Percentiles rank a stretch among this genome's conserved stretches.
phyloP scores from a whole-genome alignment of 2,329 filamentous ascomycete genomes.

The Alternaria dauci region DNA sequence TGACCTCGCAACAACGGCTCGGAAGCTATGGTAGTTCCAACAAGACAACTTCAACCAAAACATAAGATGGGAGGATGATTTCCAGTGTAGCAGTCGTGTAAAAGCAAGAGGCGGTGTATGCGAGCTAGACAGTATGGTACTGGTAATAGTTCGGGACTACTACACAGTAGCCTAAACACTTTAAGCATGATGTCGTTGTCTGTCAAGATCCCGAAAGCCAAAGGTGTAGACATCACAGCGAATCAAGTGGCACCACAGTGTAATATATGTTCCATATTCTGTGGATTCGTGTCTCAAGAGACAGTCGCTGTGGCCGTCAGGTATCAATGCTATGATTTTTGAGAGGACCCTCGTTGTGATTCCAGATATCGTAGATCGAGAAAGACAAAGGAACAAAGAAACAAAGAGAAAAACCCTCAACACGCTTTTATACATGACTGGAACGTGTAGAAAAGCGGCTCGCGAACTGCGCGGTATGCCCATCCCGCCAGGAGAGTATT shows the following conservation, averaged over 20 bases:
- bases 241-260: not conserved
- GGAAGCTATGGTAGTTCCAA: slow-evolving; percentile 18
- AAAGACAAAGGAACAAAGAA: slow-evolving; percentile 13
- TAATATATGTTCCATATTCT: slow-evolving; percentile 36
- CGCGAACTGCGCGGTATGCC: slow-evolving; percentile 25
- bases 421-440: slow-evolving; percentile 46
- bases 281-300: slow-evolving; percentile 30
- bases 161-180: slow-evolving; percentile 2
- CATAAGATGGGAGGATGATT: not conserved
- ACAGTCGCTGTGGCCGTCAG: slow-evolving; percentile 21
- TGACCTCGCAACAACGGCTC: slow-evolving; percentile 22
- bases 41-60: slow-evolving; percentile 1
- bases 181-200: not conserved
- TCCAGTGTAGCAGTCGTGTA: slow-evolving; percentile 2
- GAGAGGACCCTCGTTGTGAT: slow-evolving; percentile 18
- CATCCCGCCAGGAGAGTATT: slow-evolving; percentile 29
- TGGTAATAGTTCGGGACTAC: slow-evolving; percentile 8
- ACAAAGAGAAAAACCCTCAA: slow-evolving; percentile 25
- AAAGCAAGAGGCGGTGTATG: slow-evolving; percentile 11
- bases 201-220: not conserved
- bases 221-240: slow-evolving; percentile 10
- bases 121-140: not conserved
- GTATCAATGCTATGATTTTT: slow-evolving; percentile 28
- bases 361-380: slow-evolving; percentile 26
- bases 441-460: slow-evolving; percentile 19